Base-by-base conservation (phyloP, 2,329 filamentous ascomycete species). In the Ascochyta clinopodiicola region DNA sequence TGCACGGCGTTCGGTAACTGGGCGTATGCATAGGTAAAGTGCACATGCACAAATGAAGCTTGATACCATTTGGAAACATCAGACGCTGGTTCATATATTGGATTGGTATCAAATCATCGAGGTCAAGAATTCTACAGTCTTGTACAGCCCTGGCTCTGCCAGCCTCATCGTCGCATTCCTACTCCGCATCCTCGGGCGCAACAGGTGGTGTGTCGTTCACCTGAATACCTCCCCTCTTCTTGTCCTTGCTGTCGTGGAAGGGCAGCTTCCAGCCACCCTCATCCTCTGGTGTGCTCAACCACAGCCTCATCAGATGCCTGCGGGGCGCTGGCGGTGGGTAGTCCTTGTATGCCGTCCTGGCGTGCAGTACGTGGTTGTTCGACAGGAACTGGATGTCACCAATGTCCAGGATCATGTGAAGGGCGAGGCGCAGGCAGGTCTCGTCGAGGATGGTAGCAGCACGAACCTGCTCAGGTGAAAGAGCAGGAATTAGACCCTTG, bases 181-280 rank as follows among this genome's bases (percentile, higher is more conserved):
- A 94, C 75, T 94, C 91, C 0, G 89, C 91, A 78, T 94, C 90
- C 44, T 92, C 78, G 9, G 88, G 88, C 37, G 88, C 90, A 45
- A 87, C 85, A 1, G 92, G 92, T 8, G 88, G 80, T 24, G 83
- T 90, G 73, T 96, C 86, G 74, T 96, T 85, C 2, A 96, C 92
- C 78, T 96, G 92, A 62, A 96, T 91, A 0, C 92, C 92, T 7
- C 91, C 91, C 17, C 92, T 83, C 84, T 96, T 96, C 84, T 90
- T 91, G 82, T 95, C 89, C 51, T 84, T 80, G 51, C 85, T 89
- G 75, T 96, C 92, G 66, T 86, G 87, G 78, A 93, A 94, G 1
- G 92, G 92, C 75, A 96, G 75, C 46, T 84, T 86, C 92, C 92
- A 96, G 0, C 92, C 92, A 2, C 91, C 92, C 75, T 96, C 92